phyloP scores from a whole-genome alignment of 306 rosid species.

The Prunus campanulata region DNA sequence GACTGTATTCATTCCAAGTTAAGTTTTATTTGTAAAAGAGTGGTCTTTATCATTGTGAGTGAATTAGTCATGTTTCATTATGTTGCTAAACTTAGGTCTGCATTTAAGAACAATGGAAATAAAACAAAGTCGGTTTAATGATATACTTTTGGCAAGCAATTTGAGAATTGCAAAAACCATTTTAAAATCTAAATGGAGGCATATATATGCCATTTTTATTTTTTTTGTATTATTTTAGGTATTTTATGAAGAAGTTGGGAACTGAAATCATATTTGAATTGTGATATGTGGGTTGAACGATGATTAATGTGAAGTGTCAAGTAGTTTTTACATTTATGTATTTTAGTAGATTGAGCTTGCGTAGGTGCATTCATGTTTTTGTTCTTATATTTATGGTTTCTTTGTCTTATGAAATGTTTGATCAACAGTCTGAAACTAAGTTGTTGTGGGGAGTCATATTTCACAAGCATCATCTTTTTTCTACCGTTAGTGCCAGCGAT shows the following conservation, averaged over 20 bases:
- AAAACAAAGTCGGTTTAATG: neutral
- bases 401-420: conserved; percentile 2
- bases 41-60: neutral
- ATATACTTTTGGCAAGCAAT: neutral
- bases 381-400: neutral
- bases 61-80: neutral
- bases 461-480: conserved; percentile 28
- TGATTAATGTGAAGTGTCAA: neutral
- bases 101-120: neutral
- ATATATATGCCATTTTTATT: neutral
- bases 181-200: neutral
- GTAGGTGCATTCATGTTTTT: neutral
- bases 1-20: neutral
- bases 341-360: neutral
- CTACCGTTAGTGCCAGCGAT: conserved; percentile 27
- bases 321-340: neutral
- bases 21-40: neutral
- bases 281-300: neutral
- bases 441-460: conserved; percentile 24
- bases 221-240: neutral
- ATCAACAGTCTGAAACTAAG: conserved; percentile 15
- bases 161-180: neutral
- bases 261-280: neutral
- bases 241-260: neutral
- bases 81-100: neutral